Conservation (phyloP, 83 land plant species). For the Diphasiastrum complanatum region DNA sequence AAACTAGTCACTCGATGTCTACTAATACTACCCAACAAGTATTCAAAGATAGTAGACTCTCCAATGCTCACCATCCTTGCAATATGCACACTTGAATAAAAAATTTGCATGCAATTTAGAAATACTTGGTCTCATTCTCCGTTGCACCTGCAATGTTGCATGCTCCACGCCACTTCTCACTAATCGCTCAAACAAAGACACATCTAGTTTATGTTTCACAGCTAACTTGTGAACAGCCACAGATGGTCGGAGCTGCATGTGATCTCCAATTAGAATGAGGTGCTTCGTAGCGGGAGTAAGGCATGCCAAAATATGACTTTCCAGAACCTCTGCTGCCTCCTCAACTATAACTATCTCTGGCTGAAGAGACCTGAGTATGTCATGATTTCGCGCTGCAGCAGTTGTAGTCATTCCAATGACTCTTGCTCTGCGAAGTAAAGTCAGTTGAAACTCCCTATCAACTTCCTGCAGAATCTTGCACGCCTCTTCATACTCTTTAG, state of each 20-base stretch:
- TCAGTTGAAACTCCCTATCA: constrained; percentile 19
- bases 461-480: not conserved
- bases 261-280: constrained; percentile 32
- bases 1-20: too few species aligned
- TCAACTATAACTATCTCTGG: constrained; percentile 28
- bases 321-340: constrained; percentile 33
- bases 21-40: too few species aligned
- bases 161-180: constrained; percentile 21
- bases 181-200: constrained; percentile 29
- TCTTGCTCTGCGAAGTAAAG: constrained; percentile 16
- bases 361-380: constrained; percentile 13
- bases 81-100: too few species aligned
- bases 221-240: constrained; percentile 23
- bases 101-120: constrained; percentile 8
- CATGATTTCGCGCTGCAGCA: constrained; percentile 28
- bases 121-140: constrained; percentile 30
- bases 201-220: constrained; percentile 13
- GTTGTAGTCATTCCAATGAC: constrained; percentile 36
- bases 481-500: constrained; percentile 15
- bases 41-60: too few species aligned
- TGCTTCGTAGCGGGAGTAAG: constrained; percentile 27
- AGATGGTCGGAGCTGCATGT: constrained; percentile 31
- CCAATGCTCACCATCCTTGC: too few species aligned
- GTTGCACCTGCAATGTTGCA: constrained; percentile 20
- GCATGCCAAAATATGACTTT: constrained; percentile 28